A percentile compares a stretch with the other conserved stretches of the same genome.
These are phyloP conservation scores for Chenopodium quinoa DNA, from an alignment of 148 eudicot species.

Conservation along the genomic window DNA sequence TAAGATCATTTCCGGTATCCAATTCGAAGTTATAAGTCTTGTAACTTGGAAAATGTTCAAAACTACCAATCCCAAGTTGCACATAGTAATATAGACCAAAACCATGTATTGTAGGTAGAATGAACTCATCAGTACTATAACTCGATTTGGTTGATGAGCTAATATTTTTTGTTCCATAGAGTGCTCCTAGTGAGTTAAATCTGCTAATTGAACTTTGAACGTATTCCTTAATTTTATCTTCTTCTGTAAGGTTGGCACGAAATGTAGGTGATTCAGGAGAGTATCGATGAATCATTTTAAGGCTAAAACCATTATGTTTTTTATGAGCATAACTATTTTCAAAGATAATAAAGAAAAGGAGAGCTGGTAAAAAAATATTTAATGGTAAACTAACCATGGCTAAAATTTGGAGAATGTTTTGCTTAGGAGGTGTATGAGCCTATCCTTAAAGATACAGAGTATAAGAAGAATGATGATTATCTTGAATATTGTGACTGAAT, in stretches of 20 bases:
- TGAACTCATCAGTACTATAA: not conserved
- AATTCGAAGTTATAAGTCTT: not conserved
- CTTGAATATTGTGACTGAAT: too few species aligned
- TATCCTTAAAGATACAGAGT: too few species aligned
- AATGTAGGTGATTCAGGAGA: conserved; percentile 22
- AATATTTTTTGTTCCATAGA: too few species aligned
- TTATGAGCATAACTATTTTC: not conserved
- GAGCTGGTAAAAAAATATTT: not conserved
- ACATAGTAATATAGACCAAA: not conserved
- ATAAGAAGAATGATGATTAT: too few species aligned
- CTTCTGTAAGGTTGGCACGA: conserved; percentile 3
- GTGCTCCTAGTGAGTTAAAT: not conserved
- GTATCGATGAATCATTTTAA: conserved; percentile 15
- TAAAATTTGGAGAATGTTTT: not conserved
- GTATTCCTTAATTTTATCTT: not conserved
- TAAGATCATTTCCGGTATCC: not conserved
- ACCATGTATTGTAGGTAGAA: not conserved
- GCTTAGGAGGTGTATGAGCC: too few species aligned
- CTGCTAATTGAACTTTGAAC: conserved; percentile 10
- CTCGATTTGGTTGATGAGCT: not conserved
- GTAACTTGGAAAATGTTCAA: not conserved
- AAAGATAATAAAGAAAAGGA: not conserved
- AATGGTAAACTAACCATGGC: not conserved
- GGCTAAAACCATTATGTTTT: not conserved
- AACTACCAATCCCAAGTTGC: conserved; percentile 21